phyloP scores from a whole-genome alignment of 1,284 basidiomycete genomes.

The Malassezia yamatoensis region DNA sequence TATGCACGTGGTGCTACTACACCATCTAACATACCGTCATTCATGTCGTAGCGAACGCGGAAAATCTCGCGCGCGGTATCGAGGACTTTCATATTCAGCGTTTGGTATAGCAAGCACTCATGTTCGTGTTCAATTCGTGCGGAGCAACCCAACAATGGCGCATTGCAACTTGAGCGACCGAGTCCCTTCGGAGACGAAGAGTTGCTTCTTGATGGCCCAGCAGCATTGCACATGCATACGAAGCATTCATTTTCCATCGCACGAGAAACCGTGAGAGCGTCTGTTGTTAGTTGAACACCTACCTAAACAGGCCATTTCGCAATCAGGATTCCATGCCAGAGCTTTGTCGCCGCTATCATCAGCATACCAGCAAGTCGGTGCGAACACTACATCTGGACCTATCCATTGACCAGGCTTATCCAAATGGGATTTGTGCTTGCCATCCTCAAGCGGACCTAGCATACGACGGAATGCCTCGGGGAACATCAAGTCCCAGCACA shows the following conservation, averaged over 20 bases:
- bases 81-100: constrained; percentile 29
- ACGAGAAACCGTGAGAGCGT: constrained; percentile 24
- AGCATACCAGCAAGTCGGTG: constrained; percentile 45
- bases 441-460: constrained; percentile 15
- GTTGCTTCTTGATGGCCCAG: constrained; percentile 19
- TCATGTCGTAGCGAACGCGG: constrained; percentile 6
- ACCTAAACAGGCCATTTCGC: constrained; percentile 29
- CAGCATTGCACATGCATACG: constrained; percentile 42
- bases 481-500: constrained; percentile 46
- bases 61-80: constrained; percentile 7
- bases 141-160: constrained; percentile 33
- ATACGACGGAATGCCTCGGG: constrained; percentile 34
- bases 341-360: constrained; percentile 34
- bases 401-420: constrained; percentile 19
- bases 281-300: constrained; percentile 1
- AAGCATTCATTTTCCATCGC: constrained; percentile 38
- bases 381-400: constrained; percentile 42
- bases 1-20: neutral
- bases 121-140: constrained; percentile 22
- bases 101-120: constrained; percentile 30
- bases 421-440: constrained; percentile 11
- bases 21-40: neutral
- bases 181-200: constrained; percentile 23
- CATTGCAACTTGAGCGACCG: constrained; percentile 30
- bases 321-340: constrained; percentile 27